Base-by-base conservation (phyloP, 2,329 filamentous ascomycete species). In the Fusarium setosum region DNA sequence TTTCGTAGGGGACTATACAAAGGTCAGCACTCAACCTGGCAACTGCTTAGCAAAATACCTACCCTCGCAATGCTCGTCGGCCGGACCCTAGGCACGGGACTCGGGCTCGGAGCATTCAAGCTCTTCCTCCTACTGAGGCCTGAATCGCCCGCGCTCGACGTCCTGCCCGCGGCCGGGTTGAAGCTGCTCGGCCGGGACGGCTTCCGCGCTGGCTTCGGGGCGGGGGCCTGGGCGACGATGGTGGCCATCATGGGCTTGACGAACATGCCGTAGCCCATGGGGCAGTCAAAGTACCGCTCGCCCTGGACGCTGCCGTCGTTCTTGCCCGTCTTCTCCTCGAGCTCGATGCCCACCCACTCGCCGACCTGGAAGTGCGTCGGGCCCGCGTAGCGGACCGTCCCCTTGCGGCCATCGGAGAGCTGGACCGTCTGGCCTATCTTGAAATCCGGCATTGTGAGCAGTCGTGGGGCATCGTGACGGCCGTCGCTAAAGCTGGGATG, bases 231-330 rank as follows among this genome's bases (percentile, higher is more conserved):
- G 45, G 83, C 82, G 52, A 90, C 77, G 65, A 89, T 81, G 12
- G 84, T 85, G 48, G 96, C 83, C 58, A 90, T 90, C 53, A 86
- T 81, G 26, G 93, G 90, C 64, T 92, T 88, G 55, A 97, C 87
- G 73, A 99, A 98, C 88, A 99, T 96, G 74, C 89, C 89, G 66
- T 83, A 83, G 37, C 83, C 93, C 88, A 86, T 90, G 78, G 75
- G 85, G 79, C 95, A 98, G 48, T 94, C 88, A 72, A 97, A 98
- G 76, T 98, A 98, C 18, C 93, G 85, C 74, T 93, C 87, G 63
- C 93, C 94, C 77, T 95, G 88, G 44, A 98, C 93, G 55, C 92
- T 91, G 67, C 95, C 95, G 84, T 98, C 93, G 72, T 98, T 98
- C 82, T 98, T 98, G 29, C 96, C 95, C 18, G 86, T 88, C 52